Percentiles rank a stretch among this genome's conserved stretches.
Evolutionary conservation across 2,329 filamentous ascomycete species (phyloP).

Genomic region (Cladosporium sp.): DNA sequence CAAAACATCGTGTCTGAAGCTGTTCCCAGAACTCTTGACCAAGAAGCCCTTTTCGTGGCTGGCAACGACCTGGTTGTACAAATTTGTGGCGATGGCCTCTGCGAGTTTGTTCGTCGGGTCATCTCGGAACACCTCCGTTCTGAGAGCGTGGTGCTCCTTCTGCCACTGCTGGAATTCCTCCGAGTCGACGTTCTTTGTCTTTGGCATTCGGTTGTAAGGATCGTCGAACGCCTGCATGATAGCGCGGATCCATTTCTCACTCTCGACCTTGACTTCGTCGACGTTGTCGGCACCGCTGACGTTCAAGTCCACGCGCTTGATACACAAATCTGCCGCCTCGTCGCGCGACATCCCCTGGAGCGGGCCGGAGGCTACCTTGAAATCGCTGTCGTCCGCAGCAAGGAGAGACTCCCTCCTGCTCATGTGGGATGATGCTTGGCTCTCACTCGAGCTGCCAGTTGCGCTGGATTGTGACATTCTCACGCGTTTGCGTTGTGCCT

Average conservation of each 20-base stretch:
- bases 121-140: not conserved
- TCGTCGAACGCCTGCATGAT: not conserved
- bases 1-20: not conserved
- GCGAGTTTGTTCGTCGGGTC: not conserved
- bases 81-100: not conserved
- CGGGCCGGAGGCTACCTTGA: not conserved
- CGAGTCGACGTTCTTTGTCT: not conserved
- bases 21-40: not conserved
- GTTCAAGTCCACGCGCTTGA: not conserved
- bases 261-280: not conserved
- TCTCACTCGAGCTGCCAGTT: not conserved
- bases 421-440: not conserved
- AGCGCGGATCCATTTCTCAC: not conserved
- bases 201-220: not conserved
- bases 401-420: not conserved
- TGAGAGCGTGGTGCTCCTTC: not conserved
- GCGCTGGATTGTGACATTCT: not conserved
- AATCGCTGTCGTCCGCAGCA: not conserved
- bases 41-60: not conserved
- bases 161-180: not conserved
- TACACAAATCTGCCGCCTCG: not conserved
- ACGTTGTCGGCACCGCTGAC: not conserved
- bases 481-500: not conserved
- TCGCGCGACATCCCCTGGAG: not conserved
- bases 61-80: not conserved